These are phyloP conservation scores for Artemisia princeps DNA, from an alignment of 140 eudicot genomes.

Conservation along the genomic window DNA sequence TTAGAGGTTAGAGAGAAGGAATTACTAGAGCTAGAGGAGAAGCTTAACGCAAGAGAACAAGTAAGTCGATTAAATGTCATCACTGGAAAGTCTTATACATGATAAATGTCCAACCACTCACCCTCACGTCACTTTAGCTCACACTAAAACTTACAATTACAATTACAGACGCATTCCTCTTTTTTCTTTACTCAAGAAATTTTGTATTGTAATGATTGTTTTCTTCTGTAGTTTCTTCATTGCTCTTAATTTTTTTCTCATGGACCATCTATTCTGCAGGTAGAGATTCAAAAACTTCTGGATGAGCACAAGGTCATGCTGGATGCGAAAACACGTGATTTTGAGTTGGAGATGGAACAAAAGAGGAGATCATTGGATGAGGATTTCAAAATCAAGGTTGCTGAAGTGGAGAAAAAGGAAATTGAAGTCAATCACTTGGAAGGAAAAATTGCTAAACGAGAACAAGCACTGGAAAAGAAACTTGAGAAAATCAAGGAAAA, in stretches of 20 bases:
- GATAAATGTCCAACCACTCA: too few species aligned
- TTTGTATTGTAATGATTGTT: too few species aligned
- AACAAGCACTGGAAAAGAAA: conserved; percentile 72
- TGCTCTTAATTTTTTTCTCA: too few species aligned
- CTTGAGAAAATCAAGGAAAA: conserved; percentile 61
- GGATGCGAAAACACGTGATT: conserved; percentile 50
- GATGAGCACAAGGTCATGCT: conserved; percentile 69
- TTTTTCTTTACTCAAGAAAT: too few species aligned
- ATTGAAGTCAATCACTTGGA: conserved; percentile 61
- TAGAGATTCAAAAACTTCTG: conserved; percentile 76
- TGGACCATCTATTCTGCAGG: conserved; percentile 35
- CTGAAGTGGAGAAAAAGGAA: conserved; percentile 71
- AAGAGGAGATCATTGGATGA: conserved; percentile 60
- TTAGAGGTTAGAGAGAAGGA: conserved; percentile 68
- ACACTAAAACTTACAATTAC: too few species aligned
- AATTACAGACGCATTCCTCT: too few species aligned
- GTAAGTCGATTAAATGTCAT: conserved; percentile 25
- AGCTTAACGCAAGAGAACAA: conserved; percentile 57
- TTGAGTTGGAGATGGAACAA: conserved; percentile 76
- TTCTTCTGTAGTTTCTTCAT: too few species aligned
- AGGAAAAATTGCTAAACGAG: conserved; percentile 68
- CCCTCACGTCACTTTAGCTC: too few species aligned
- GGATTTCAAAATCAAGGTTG: conserved; percentile 54
- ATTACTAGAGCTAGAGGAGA: conserved; percentile 56
- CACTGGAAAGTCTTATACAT: not conserved